Percentiles rank a stretch among this genome's conserved stretches.
Evolutionary conservation across 78 protist genomes (phyloP).

Genomic region (Dictyostelium capitatum): DNA sequence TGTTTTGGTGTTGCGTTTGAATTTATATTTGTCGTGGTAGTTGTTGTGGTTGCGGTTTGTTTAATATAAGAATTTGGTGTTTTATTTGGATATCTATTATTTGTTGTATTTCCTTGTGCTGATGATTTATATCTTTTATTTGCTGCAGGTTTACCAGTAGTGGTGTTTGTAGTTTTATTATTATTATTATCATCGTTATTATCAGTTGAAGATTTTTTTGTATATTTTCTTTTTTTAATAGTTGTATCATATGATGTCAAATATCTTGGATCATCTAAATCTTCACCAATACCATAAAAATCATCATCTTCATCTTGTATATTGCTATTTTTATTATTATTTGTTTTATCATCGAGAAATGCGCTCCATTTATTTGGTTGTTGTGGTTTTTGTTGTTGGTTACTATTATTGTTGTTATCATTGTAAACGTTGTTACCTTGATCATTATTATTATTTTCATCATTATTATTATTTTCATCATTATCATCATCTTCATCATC

Average conservation of each 20-base stretch:
- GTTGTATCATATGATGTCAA: background rate
- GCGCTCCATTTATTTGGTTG: slow-evolving; percentile 14
- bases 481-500: background rate
- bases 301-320: slow-evolving; percentile 3
- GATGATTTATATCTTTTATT: background rate
- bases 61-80: background rate
- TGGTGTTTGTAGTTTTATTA: background rate
- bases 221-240: background rate
- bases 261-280: background rate
- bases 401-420: background rate
- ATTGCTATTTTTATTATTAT: background rate
- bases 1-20: background rate
- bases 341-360: background rate
- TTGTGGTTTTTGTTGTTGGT: background rate
- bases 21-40: background rate
- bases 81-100: background rate
- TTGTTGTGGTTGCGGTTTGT: background rate
- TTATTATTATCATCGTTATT: background rate
- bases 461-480: background rate
- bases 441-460: background rate
- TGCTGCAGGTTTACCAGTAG: background rate
- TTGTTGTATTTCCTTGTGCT: background rate
- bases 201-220: background rate
- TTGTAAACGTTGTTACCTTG: background rate
- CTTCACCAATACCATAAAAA: slow-evolving; percentile 15